A percentile compares a stretch with the other conserved stretches of the same genome.
Conservation (phyloP, 768 basidiomycete genomes). For the Hydnum rufescens region DNA sequence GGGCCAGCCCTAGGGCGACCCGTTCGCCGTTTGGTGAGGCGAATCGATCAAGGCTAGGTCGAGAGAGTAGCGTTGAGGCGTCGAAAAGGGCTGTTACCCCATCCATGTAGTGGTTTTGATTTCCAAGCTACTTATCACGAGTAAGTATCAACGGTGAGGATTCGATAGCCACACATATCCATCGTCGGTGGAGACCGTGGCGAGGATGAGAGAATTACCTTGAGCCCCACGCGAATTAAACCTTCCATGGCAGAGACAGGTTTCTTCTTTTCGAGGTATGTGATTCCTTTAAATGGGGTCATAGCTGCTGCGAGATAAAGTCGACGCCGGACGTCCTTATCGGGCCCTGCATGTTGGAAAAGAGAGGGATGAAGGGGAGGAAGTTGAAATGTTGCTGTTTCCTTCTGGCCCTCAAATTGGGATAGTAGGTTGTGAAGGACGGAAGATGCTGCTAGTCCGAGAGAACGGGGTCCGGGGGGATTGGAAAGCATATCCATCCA, state of each 20-base stretch:
- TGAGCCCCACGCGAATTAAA: slow-evolving; percentile 66
- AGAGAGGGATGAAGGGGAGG: slow-evolving; percentile 32
- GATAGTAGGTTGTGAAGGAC: slow-evolving; percentile 32
- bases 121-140: slow-evolving; percentile 44
- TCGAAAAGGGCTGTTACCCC: slow-evolving; percentile 50
- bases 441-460: slow-evolving; percentile 34
- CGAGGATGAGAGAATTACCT: slow-evolving; percentile 19
- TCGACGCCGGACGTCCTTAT: slow-evolving; percentile 28
- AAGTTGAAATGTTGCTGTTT: slow-evolving; percentile 10
- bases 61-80: slow-evolving; percentile 20
- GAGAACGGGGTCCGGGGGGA: slow-evolving; percentile 20
- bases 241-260: slow-evolving; percentile 41
- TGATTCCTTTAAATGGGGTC: slow-evolving; percentile 44
- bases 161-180: slow-evolving; percentile 1
- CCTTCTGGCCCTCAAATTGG: slow-evolving; percentile 4
- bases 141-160: too few species aligned
- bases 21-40: background rate
- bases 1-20: slow-evolving; percentile 32
- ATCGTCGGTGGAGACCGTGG: background rate
- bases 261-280: slow-evolving; percentile 44
- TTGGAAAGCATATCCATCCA: slow-evolving; percentile 28
- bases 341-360: slow-evolving; percentile 16
- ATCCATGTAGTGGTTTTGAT: slow-evolving; percentile 55
- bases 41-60: background rate
- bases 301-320: slow-evolving; percentile 65